Conservation (phyloP, 257 asterid species). For the Nicotiana paniculata region DNA sequence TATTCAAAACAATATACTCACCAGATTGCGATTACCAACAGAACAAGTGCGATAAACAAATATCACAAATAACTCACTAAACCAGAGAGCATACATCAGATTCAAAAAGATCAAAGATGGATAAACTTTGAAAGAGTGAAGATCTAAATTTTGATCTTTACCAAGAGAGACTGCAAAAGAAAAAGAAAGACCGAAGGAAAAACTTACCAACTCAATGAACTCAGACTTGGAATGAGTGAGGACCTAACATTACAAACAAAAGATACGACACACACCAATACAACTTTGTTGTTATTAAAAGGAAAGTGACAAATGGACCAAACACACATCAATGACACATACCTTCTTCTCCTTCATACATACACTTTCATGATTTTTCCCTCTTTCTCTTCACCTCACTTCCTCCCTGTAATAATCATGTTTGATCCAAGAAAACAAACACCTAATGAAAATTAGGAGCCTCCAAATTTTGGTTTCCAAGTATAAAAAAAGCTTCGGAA, state of each 20-base stretch:
- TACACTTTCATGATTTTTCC: slow-evolving; percentile 3
- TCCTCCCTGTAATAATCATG: slow-evolving; percentile 30
- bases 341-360: slow-evolving; percentile 24
- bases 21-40: too few relatives aligned
- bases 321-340: background rate
- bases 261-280: slow-evolving; percentile 9
- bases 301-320: slow-evolving; percentile 23
- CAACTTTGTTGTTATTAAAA: slow-evolving; percentile 22
- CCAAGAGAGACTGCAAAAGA: too few relatives aligned
- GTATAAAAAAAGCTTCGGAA: slow-evolving; percentile 9
- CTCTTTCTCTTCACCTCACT: slow-evolving; percentile 1
- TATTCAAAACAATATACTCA: too few relatives aligned
- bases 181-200: too few relatives aligned
- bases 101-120: too few relatives aligned
- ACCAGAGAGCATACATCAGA: too few relatives aligned
- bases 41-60: too few relatives aligned
- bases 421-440: slow-evolving; percentile 30
- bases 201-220: too few relatives aligned
- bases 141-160: too few relatives aligned
- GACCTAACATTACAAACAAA: background rate
- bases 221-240: too few relatives aligned
- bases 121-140: too few relatives aligned
- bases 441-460: slow-evolving; percentile 2
- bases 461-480: slow-evolving; percentile 6
- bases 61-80: too few relatives aligned